Percentiles rank a stretch among this genome's conserved stretches.
phyloP scores from a whole-genome alignment of 495 filamentous ascomycete species.

The Talaromyces trachyspermus region DNA sequence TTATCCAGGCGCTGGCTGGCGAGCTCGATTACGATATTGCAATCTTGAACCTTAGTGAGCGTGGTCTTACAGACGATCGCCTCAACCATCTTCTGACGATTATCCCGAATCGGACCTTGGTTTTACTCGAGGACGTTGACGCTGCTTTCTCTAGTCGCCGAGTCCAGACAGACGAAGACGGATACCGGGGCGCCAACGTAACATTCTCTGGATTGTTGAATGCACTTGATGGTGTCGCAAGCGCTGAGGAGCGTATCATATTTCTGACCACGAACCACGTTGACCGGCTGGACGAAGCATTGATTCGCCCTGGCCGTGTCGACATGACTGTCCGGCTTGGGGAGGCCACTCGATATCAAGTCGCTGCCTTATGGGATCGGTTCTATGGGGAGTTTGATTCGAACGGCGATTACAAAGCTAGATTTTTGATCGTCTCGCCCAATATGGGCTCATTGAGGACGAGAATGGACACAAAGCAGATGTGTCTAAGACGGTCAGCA shows the following conservation, averaged over 20 bases:
- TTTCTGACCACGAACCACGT: slow-evolving; percentile 96
- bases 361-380: slow-evolving; percentile 81
- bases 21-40: slow-evolving; percentile 91
- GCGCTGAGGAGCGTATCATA: slow-evolving; percentile 85
- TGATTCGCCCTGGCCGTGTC: slow-evolving; percentile 85
- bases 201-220: slow-evolving; percentile 94
- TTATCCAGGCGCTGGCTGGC: slow-evolving; percentile 91
- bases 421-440: slow-evolving; percentile 44
- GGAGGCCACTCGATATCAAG: slow-evolving; percentile 78
- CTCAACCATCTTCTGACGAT: slow-evolving; percentile 83
- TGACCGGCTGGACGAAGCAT: slow-evolving; percentile 77
- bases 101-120: slow-evolving; percentile 75
- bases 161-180: slow-evolving; percentile 64
- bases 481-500: slow-evolving; percentile 53
- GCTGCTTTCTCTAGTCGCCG: slow-evolving; percentile 82
- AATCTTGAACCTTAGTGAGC: slow-evolving; percentile 86
- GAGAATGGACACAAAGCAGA: slow-evolving; percentile 34
- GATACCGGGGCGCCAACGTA: slow-evolving; percentile 83
- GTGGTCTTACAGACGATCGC: slow-evolving; percentile 87
- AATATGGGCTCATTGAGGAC: slow-evolving; percentile 46
- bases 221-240: slow-evolving; percentile 90
- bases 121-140: slow-evolving; percentile 90
- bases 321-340: slow-evolving; percentile 90
- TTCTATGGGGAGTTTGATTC: slow-evolving; percentile 83
- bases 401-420: slow-evolving; percentile 40